These are phyloP conservation scores for Excoecaria agallocha DNA, from an alignment of 345 rosid species.

Conservation along the genomic window DNA sequence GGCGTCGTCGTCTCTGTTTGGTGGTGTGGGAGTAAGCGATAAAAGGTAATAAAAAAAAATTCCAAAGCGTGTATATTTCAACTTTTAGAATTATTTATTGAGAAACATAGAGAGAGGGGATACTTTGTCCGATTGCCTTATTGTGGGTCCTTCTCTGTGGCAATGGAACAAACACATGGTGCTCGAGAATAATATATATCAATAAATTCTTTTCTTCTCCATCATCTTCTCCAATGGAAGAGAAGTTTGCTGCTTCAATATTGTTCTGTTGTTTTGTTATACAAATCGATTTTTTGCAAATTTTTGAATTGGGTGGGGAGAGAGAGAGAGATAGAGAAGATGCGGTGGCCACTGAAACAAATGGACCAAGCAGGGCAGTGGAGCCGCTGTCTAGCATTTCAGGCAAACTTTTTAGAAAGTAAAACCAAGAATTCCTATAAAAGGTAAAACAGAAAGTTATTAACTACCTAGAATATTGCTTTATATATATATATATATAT, in stretches of 20 bases:
- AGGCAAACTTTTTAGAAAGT: not conserved
- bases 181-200: slow-evolving; percentile 34
- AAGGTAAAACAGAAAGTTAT: not conserved
- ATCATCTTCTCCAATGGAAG: not conserved
- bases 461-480: not conserved
- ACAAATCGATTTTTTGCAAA: too few species aligned
- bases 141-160: slow-evolving; percentile 6
- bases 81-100: slow-evolving; percentile 29
- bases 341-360: slow-evolving; percentile 33
- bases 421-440: not conserved
- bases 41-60: slow-evolving; percentile 16
- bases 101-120: slow-evolving; percentile 1
- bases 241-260: too few species aligned
- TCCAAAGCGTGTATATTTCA: slow-evolving; percentile 30
- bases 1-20: not conserved
- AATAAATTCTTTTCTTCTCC: slow-evolving; percentile 25
- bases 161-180: slow-evolving; percentile 36
- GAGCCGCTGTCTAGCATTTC: slow-evolving; percentile 25
- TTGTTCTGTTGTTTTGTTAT: too few species aligned
- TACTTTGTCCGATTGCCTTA: not conserved
- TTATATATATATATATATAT: too few species aligned
- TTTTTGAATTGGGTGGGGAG: not conserved
- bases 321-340: slow-evolving; percentile 2
- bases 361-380: slow-evolving; percentile 20
- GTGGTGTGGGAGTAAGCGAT: not conserved